Conservation (phyloP, 192 early-diverging fungal species). For the Entomortierella chlamydospora region DNA sequence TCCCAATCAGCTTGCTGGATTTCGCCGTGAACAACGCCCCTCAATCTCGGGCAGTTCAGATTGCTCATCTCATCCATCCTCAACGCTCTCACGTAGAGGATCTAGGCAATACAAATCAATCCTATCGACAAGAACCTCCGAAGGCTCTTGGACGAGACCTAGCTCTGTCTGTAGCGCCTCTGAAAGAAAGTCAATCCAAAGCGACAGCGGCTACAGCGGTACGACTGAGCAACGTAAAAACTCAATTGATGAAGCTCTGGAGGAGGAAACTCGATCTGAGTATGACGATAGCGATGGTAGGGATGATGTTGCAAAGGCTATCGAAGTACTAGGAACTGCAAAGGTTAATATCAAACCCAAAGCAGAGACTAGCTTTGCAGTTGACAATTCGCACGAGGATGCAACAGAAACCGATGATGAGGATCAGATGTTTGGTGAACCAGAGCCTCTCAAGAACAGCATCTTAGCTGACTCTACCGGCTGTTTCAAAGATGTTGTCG, state of each 20-base stretch:
- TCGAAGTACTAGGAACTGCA: constrained; percentile 18
- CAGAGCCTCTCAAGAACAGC: constrained; percentile 7
- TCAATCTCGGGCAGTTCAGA: neutral
- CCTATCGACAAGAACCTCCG: constrained; percentile 10
- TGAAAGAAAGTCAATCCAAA: neutral
- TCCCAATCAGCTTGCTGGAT: neutral
- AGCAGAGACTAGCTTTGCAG: neutral
- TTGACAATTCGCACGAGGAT: neutral
- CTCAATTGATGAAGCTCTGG: neutral
- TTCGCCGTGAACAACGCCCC: neutral
- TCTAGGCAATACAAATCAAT: constrained; percentile 19
- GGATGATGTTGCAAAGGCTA: constrained; percentile 15
- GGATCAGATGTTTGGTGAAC: neutral
- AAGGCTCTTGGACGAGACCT: constrained; percentile 28
- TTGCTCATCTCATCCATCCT: neutral
- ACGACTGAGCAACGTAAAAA: neutral
- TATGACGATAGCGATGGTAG: too few species aligned
- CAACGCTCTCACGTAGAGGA: neutral
- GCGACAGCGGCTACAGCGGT: constrained; percentile 32
- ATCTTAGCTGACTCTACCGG: neutral
- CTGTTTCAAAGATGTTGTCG: too few species aligned
- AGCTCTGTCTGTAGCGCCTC: constrained; percentile 1
- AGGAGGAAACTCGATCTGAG: neutral
- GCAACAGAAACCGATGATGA: neutral
- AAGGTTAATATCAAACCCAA: neutral